Percentiles rank a stretch among this genome's conserved stretches.
Evolutionary conservation across 2,329 filamentous ascomycete species (phyloP).

Genomic region (Xylariales sp.): DNA sequence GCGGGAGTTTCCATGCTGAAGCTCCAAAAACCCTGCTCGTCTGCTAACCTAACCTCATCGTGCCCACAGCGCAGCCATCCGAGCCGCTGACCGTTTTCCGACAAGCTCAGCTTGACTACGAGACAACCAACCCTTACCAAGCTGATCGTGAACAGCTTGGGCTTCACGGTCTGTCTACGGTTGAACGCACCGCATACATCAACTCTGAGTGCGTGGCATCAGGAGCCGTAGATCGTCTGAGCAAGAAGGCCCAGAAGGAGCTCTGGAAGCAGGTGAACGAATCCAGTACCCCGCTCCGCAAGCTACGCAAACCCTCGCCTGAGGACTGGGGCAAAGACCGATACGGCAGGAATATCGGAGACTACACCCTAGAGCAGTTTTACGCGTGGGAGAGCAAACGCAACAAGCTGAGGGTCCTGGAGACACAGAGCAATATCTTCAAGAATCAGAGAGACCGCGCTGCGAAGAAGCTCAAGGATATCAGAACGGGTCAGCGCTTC

Average conservation of each 20-base stretch:
- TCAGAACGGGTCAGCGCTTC: conserved; percentile 14
- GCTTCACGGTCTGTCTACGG: conserved; percentile 37
- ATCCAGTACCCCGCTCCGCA: conserved; percentile 44
- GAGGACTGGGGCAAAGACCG: conserved; percentile 47
- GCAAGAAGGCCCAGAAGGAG: conserved; percentile 50
- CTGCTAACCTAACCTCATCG: too few relatives aligned
- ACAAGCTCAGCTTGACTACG: conserved; percentile 41
- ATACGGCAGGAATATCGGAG: conserved; percentile 42
- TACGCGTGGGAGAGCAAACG: conserved; percentile 36
- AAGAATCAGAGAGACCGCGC: conserved; percentile 29
- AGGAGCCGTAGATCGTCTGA: conserved; percentile 26
- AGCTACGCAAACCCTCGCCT: conserved; percentile 18
- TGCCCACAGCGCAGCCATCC: conserved; percentile 11
- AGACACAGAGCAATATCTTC: conserved; percentile 36
- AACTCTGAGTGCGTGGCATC: conserved; percentile 41
- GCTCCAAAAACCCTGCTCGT: too few relatives aligned
- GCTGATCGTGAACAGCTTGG: conserved; percentile 39
- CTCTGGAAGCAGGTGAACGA: conserved; percentile 55
- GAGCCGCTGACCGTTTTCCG: conserved; percentile 42
- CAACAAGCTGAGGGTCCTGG: conserved; percentile 34
- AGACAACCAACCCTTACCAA: conserved; percentile 46
- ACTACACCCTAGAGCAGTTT: conserved; percentile 39
- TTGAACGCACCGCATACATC: conserved; percentile 45
- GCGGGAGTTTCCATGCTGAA: too few relatives aligned
- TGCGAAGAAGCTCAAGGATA: conserved; percentile 11